These are phyloP conservation scores for Macrophomina tecta DNA, from an alignment of 2,329 filamentous ascomycete genomes.

Conservation along the genomic window DNA sequence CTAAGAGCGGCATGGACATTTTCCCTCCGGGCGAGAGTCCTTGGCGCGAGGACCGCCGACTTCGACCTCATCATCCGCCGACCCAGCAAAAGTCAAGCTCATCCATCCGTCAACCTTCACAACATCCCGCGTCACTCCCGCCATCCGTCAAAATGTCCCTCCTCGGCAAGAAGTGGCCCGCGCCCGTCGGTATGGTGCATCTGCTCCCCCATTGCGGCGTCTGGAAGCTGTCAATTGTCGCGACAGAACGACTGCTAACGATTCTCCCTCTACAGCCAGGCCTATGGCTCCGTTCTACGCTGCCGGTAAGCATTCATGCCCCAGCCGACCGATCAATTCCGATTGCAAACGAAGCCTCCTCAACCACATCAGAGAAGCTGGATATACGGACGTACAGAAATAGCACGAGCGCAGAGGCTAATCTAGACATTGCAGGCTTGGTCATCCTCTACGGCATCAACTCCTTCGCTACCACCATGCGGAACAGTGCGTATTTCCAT, in stretches of 20 bases:
- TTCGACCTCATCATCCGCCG: conserved; percentile 39
- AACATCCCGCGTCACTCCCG: conserved; percentile 21
- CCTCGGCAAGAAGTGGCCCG: conserved; percentile 60
- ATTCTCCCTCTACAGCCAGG: conserved; percentile 66
- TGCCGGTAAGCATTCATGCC: conserved; percentile 72
- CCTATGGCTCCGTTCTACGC: conserved; percentile 93
- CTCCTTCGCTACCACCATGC: conserved; percentile 77
- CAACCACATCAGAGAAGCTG: neutral
- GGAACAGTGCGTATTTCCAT: conserved; percentile 70
- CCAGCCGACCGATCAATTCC: neutral
- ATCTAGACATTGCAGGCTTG: conserved; percentile 62
- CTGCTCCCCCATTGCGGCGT: conserved; percentile 12
- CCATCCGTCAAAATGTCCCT: conserved; percentile 47
- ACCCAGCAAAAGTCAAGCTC: conserved; percentile 28
- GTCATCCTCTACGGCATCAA: conserved; percentile 93
- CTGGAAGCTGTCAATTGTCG: conserved; percentile 1
- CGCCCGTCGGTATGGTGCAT: conserved; percentile 54
- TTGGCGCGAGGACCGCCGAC: conserved; percentile 31
- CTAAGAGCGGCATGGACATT: conserved; percentile 22
- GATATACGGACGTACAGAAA: conserved; percentile 16
- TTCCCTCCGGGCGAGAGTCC: conserved; percentile 16
- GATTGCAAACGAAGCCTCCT: neutral
- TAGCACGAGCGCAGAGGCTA: neutral
- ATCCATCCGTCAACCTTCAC: conserved; percentile 28
- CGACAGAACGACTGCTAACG: conserved; percentile 36